phyloP scores from a whole-genome alignment of 2,329 filamentous ascomycete species.

The Aspergillus quadricinctus region DNA sequence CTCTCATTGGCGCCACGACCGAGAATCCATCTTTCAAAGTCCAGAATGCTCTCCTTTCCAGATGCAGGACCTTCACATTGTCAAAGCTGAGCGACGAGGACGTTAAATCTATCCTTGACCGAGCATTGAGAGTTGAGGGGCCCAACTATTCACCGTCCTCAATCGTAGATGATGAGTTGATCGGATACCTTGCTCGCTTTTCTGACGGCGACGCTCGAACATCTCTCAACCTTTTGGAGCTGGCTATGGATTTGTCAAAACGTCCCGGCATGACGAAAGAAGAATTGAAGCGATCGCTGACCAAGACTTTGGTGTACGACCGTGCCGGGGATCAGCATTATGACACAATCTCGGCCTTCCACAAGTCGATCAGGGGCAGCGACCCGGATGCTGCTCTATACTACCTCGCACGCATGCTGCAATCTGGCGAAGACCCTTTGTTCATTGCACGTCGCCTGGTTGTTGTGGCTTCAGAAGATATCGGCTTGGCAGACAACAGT shows the following conservation, averaged over 20 bases:
- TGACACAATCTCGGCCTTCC: conserved; percentile 93
- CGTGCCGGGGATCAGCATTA: conserved; percentile 95
- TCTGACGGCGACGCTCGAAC: conserved; percentile 90
- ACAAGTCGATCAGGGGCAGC: conserved; percentile 87
- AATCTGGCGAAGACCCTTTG: conserved; percentile 87
- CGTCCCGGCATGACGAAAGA: conserved; percentile 64
- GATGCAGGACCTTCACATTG: conserved; percentile 87
- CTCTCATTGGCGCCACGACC: conserved; percentile 89
- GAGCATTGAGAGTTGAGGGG: conserved; percentile 65
- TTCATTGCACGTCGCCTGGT: conserved; percentile 91
- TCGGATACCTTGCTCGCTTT: conserved; percentile 78
- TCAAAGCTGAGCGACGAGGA: conserved; percentile 68
- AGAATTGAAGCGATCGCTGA: conserved; percentile 75
- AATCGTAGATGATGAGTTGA: conserved; percentile 71
- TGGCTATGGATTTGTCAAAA: conserved; percentile 73
- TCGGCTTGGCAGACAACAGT: conserved; percentile 82
- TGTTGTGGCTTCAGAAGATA: conserved; percentile 90
- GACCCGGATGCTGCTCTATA: conserved; percentile 86
- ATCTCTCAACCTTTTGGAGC: conserved; percentile 84
- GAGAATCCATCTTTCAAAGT: conserved; percentile 97
- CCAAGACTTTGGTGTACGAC: conserved; percentile 92
- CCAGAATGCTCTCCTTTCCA: conserved; percentile 77
- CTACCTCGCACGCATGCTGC: conserved; percentile 92
- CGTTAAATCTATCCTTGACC: conserved; percentile 66
- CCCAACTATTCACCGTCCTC: conserved; percentile 45